phyloP scores from a whole-genome alignment of 2,329 filamentous ascomycete genomes.

The Orbilia javanica region DNA sequence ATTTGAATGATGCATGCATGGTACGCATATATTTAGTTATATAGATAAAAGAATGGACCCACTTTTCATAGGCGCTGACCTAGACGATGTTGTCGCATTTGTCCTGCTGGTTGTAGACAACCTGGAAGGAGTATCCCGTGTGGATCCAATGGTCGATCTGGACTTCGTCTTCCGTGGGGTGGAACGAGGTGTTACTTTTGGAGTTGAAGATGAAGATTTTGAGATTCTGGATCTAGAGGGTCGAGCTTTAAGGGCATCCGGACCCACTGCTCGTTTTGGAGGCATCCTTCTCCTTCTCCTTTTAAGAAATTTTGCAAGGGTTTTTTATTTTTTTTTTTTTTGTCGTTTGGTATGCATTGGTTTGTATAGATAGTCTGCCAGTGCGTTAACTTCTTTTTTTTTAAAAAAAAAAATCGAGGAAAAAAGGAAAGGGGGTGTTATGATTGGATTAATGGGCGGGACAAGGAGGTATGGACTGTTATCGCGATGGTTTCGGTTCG shows the following conservation, averaged over 20 bases:
- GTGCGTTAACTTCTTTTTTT: too few species aligned
- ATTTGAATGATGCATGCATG: too few species aligned
- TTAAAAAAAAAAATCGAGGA: too few species aligned
- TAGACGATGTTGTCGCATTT: background rate
- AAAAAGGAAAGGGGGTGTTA: too few species aligned
- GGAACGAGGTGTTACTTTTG: background rate
- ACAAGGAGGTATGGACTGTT: background rate
- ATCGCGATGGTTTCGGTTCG: background rate
- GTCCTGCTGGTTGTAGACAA: background rate
- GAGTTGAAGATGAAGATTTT: background rate
- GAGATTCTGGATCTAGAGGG: background rate
- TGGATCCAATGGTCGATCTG: background rate
- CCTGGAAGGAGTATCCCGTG: background rate
- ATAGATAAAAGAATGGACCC: background rate
- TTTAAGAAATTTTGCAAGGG: too few species aligned
- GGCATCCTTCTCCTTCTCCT: background rate
- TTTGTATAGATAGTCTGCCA: background rate
- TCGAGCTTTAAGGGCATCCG: background rate
- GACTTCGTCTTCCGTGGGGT: conserved; percentile 11
- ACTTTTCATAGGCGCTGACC: background rate
- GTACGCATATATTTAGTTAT: too few species aligned
- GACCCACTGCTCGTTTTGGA: background rate
- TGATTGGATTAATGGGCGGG: too few species aligned
- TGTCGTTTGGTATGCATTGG: background rate
- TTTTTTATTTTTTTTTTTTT: background rate